Base-by-base conservation (phyloP, 768 basidiomycete genomes). In the Tricholoma sp. region DNA sequence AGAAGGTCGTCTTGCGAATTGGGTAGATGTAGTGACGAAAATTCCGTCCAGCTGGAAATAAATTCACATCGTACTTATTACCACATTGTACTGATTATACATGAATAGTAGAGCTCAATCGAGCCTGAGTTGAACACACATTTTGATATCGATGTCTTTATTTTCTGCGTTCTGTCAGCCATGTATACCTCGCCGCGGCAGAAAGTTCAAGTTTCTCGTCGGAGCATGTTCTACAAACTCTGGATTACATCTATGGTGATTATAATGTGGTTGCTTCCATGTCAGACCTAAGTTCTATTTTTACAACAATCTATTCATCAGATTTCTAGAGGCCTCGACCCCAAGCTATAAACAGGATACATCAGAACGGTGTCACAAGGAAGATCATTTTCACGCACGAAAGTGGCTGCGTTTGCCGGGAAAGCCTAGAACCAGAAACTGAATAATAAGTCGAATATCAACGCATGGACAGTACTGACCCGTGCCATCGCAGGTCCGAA, bases 401-500 rank as follows among this genome's bases (percentile, higher is more conserved):
- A 93, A 52, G 89, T 88, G 43, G 95, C 94, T 59, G 95, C 95
- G 71, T 98, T 98, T 24, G 95, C 95, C 11, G 95, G 95, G 84
- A 97, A 96, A 41, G 95, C 95, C 84, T 94, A 61, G 47, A 52
- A 39, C 10, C 29, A 18, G 54, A 29, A 60, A n/a, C 39, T 34
- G 16, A 12, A 19, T 18, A 21, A 51, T 51, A 14, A 5, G 24
- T 47, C n/a, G 14, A 34, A 54, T 8, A 39, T 29, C 41, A 53
- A 19, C 50, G 24, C 27, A 39, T 11, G 46, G 21, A 49, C 35
- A 34, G 49, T n/a, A 74, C 88, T 55, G 69, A 91, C 91, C 66
- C 92, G 75, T 58, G 87, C 86, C 96, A 98, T 98, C 16, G 97
- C 97, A 14, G 96, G 97, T 47, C 92, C 95, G 68, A 99, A 92